Percentiles rank a stretch among this genome's conserved stretches.
phyloP scores from a whole-genome alignment of 495 filamentous ascomycete species.

The Aspergillus taichungensis region DNA sequence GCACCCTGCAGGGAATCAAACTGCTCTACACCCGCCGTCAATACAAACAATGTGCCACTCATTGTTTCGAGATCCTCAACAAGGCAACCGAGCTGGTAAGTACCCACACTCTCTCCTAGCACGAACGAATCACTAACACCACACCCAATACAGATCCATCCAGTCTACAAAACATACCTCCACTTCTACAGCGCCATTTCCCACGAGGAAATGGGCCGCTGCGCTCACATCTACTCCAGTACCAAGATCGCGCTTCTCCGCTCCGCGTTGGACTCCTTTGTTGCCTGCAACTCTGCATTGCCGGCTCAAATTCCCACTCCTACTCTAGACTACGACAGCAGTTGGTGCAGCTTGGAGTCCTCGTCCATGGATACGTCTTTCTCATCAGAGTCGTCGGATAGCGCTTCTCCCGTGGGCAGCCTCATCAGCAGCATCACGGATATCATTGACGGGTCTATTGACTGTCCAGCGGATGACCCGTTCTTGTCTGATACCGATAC shows the following conservation, averaged over 20 bases:
- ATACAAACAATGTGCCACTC: conserved; percentile 38
- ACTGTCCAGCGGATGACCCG: conserved; percentile 14
- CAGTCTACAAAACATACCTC: conserved; percentile 30
- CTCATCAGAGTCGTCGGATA: conserved; percentile 1
- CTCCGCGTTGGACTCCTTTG: conserved; percentile 23
- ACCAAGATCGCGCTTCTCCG: conserved; percentile 30
- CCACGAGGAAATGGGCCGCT: conserved; percentile 32
- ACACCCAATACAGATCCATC: conserved; percentile 22
- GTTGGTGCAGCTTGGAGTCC: background rate
- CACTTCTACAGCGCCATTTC: conserved; percentile 39
- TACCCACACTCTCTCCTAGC: background rate
- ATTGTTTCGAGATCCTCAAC: conserved; percentile 22
- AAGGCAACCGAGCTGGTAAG: conserved; percentile 20
- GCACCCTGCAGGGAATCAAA: conserved; percentile 25
- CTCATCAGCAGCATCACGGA: conserved; percentile 17
- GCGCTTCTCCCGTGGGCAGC: conserved; percentile 4
- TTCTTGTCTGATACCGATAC: conserved; percentile 16
- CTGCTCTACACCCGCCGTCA: conserved; percentile 28
- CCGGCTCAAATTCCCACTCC: conserved; percentile 4
- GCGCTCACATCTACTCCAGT: conserved; percentile 33
- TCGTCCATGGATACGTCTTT: conserved; percentile 6
- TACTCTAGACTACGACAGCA: no score
- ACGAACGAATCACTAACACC: background rate
- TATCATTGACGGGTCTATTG: conserved; percentile 18
- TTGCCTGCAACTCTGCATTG: conserved; percentile 15